Evolutionary conservation across 2,329 filamentous ascomycete species (phyloP), one percentile per base, ranked within the genome.

Genomic region (Colletotrichum plurivorum): DNA sequence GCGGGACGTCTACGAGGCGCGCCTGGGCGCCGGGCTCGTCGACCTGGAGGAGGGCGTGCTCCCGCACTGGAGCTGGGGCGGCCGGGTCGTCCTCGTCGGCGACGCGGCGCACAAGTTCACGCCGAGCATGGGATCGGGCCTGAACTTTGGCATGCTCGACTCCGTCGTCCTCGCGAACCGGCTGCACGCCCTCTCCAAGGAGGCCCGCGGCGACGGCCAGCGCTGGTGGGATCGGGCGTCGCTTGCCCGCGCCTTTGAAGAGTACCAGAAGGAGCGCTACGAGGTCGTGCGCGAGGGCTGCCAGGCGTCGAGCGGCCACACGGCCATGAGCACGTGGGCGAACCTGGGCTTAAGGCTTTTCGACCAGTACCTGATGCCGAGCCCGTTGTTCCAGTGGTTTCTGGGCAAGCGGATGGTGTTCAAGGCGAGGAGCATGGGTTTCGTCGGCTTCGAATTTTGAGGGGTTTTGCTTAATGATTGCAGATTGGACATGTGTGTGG

Each of bases 41-140:
- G 75, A 76, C 52, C 71, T 81, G 8, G 78, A 80, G 41, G 78
- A 82, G 63, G 79, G 78, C 20, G 70, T 78, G 2, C 45, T 79
- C 20, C 67, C 75, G 25, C 72, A 74, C 45, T 81, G 79, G 80
- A 70, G 56, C 20, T 73, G 68, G 65, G 73, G 72, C 16, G 31
- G 36, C 1, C 74, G 78, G 5, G 71, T 79, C 25, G 79, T 80
- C 6, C 76, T 81, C 7, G 76, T 75, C 0, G 79, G 79, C 6
- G 79, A 82, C 65, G 74, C 79, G 5, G 75, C 76, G 16, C 78
- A 79, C 56, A 81, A 81, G 63, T 70, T 80, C 52, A 79, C 78
- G 7, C 76, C 78, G 4, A 76, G 79, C 48, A 73, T 76, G 1
- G 78, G 77, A 4, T 73, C 77, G 4, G 78, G 78, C 2, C 75